Evolutionary conservation across 495 filamentous ascomycete genomes (phyloP).

Genomic region (Trichoderma erinaceum): DNA sequence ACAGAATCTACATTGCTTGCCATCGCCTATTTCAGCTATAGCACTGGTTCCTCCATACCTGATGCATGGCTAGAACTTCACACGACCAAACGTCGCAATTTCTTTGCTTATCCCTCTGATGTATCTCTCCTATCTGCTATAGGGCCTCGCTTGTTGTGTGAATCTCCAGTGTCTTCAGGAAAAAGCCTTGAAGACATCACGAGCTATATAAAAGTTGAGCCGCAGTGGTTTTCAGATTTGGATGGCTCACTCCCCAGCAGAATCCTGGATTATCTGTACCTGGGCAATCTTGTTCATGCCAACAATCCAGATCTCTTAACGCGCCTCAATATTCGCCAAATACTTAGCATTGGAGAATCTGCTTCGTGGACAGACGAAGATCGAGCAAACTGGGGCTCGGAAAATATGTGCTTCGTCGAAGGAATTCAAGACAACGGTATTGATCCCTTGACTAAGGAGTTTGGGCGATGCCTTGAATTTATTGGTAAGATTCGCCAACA

Average conservation of each 20-base stretch:
- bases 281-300: slow-evolving; percentile 86
- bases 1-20: slow-evolving; percentile 86
- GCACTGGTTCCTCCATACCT: slow-evolving; percentile 70
- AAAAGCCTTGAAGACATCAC: slow-evolving; percentile 40
- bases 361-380: slow-evolving; percentile 71
- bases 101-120: slow-evolving; percentile 91
- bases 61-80: slow-evolving; percentile 86
- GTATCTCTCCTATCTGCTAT: slow-evolving; percentile 70
- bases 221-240: slow-evolving; percentile 73
- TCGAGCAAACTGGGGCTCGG: slow-evolving; percentile 57
- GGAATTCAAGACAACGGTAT: slow-evolving; percentile 95
- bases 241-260: slow-evolving; percentile 89
- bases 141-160: slow-evolving; percentile 60
- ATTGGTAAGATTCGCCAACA: slow-evolving; percentile 59
- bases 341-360: slow-evolving; percentile 90
- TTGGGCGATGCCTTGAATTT: slow-evolving; percentile 80
- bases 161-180: slow-evolving; percentile 37
- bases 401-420: slow-evolving; percentile 72
- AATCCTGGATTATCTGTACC: slow-evolving; percentile 89
- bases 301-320: slow-evolving; percentile 82
- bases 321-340: slow-evolving; percentile 74
- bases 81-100: slow-evolving; percentile 74
- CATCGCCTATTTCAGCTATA: slow-evolving; percentile 86
- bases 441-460: slow-evolving; percentile 81
- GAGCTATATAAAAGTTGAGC: slow-evolving; percentile 45